These are phyloP conservation scores for Posidonia australis DNA, from an alignment of 106 monocot species.

Conservation along the genomic window DNA sequence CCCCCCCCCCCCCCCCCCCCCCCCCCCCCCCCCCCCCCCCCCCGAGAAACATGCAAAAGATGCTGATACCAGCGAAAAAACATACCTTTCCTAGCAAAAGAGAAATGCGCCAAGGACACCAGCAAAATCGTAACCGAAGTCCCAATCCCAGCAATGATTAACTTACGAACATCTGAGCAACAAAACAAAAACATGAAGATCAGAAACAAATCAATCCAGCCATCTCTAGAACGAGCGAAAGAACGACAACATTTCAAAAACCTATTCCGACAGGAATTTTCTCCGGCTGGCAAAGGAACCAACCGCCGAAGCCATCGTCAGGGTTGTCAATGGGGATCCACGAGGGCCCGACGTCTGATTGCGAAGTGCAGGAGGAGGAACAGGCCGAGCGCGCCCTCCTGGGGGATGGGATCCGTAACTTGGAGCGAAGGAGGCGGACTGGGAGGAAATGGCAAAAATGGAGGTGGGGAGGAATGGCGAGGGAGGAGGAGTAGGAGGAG, in stretches of 20 bases:
- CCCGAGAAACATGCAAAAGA: no score
- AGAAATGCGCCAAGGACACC: neutral
- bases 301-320: slow-evolving; percentile 8
- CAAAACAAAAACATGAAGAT: neutral
- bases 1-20: no score
- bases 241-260: neutral
- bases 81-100: slow-evolving; percentile 9
- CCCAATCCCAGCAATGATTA: slow-evolving; percentile 1
- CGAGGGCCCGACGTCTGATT: neutral
- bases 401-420: neutral
- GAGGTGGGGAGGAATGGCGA: neutral
- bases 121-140: slow-evolving; percentile 3
- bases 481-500: neutral
- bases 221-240: neutral
- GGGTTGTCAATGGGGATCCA: neutral
- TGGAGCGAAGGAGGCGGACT: neutral
- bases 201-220: neutral
- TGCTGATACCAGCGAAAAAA: no score
- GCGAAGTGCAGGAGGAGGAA: neutral
- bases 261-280: neutral
- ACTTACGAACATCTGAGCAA: neutral
- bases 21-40: no score
- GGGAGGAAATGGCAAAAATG: neutral
- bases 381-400: neutral
- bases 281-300: neutral